Base-by-base conservation (phyloP, 2,329 filamentous ascomycete species). In the Cercospora sojina region DNA sequence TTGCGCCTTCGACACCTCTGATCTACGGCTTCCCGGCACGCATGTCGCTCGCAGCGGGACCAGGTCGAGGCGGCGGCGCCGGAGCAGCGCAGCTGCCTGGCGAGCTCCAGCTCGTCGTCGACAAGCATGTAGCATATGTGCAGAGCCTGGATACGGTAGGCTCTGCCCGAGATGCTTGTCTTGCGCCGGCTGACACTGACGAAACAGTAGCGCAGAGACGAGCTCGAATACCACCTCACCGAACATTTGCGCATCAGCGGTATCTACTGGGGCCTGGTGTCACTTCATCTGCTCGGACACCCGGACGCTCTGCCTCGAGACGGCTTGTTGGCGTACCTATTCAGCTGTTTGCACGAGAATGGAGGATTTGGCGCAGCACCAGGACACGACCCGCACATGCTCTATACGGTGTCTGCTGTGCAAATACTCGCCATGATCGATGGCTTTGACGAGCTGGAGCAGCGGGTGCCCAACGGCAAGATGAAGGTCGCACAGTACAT, bases 211-310 rank as follows among this genome's bases (percentile, higher is more conserved):
- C 90, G 91, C 77, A 93, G 91, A 82, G 93, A 98, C 83, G 92
- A 97, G 80, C 89, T 97, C 74, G 93, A 97, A 79, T 99, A 98
- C 83, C 97, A 94, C 91, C 85, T 98, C 77, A 99, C 95, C 13
- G 94, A 99, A 80, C 95, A 99, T 78, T 85, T 99, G 72, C 92
- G 95, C 68, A 86, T 99, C 65, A 97, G 95, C 78, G 95, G 95
- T 53, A 87, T 99, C 57, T 99, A 99, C 80, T 99, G 95, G 95
- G 95, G 95, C 13, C 81, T 99, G 65, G 95, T 90, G 6, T 90
- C 94, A 6, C 86, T 98, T 47, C 91, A 97, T 82, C 85, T 98
- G 29, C 87, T 99, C 66, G 87, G 89, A 58, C 89, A 86, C 64
- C 92, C 93, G 1, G 88, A 96, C 69, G 92, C 90, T 3, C 86